phyloP scores from a whole-genome alignment of 2,329 filamentous ascomycete genomes.

The Xylariaceae sp. region DNA sequence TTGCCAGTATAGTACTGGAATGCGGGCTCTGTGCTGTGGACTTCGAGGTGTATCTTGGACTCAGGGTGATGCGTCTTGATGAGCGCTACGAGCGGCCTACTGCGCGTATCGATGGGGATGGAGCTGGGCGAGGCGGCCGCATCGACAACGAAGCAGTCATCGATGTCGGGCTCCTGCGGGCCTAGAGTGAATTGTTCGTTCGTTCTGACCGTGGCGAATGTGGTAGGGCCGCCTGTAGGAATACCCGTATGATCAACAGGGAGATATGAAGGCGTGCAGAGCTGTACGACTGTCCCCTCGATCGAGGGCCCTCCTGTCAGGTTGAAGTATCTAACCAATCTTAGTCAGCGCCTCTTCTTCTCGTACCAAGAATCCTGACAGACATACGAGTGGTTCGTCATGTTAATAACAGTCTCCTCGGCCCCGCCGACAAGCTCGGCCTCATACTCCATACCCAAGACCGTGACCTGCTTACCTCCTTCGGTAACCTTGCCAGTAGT shows the following conservation, averaged over 20 bases:
- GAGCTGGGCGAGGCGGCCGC: slow-evolving; percentile 46
- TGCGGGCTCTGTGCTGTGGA: slow-evolving; percentile 86
- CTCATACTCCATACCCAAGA: slow-evolving; percentile 86
- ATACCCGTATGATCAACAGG: slow-evolving; percentile 71
- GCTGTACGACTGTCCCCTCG: slow-evolving; percentile 61
- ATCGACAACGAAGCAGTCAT: slow-evolving; percentile 86
- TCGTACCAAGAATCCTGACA: not conserved
- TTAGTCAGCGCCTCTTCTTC: not conserved
- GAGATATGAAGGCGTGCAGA: slow-evolving; percentile 63
- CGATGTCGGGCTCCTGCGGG: slow-evolving; percentile 68
- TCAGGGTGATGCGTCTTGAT: slow-evolving; percentile 70
- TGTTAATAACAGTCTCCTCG: slow-evolving; percentile 86
- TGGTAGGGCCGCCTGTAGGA: slow-evolving; percentile 63
- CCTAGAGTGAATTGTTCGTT: slow-evolving; percentile 69
- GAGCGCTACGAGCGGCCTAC: slow-evolving; percentile 59
- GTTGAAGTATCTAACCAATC: slow-evolving; percentile 57
- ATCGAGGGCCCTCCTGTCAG: slow-evolving; percentile 50
- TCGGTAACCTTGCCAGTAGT: slow-evolving; percentile 65
- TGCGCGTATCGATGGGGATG: slow-evolving; percentile 64
- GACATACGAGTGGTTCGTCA: slow-evolving; percentile 88
- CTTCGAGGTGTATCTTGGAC: slow-evolving; percentile 76
- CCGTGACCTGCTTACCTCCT: slow-evolving; percentile 59
- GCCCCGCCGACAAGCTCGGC: slow-evolving; percentile 73
- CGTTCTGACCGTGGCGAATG: slow-evolving; percentile 62
- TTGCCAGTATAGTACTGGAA: slow-evolving; percentile 97